These are phyloP conservation scores for Cordyceps cicadae DNA, from an alignment of 2,329 filamentous ascomycete genomes.

Conservation along the genomic window DNA sequence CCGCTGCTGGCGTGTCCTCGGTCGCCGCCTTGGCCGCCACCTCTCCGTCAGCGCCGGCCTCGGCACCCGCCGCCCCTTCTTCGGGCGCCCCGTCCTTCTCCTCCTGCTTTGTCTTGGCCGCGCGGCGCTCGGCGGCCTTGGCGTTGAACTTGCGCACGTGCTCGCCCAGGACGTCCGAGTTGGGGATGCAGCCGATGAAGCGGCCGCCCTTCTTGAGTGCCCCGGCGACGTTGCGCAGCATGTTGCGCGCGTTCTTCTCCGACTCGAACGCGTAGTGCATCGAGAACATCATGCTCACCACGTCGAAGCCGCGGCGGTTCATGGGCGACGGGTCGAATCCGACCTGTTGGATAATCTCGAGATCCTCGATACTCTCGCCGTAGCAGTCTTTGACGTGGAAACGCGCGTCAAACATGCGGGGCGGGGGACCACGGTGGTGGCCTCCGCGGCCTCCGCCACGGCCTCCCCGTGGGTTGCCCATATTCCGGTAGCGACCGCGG, in stretches of 20 bases:
- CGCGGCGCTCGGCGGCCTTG: slow-evolving; percentile 31
- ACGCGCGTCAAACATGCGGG: slow-evolving; percentile 69
- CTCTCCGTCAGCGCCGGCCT: slow-evolving; percentile 5
- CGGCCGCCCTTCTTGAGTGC: slow-evolving; percentile 87
- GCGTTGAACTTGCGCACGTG: slow-evolving; percentile 72
- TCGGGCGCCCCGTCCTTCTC: background rate
- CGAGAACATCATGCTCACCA: slow-evolving; percentile 98
- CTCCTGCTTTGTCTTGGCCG: slow-evolving; percentile 29
- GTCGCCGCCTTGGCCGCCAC: slow-evolving; percentile 16
- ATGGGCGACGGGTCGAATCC: slow-evolving; percentile 74
- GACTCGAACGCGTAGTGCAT: slow-evolving; percentile 98
- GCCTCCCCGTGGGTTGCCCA: slow-evolving; percentile 50
- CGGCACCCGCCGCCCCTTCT: slow-evolving; percentile 14
- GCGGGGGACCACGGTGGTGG: slow-evolving; percentile 33
- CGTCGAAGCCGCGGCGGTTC: slow-evolving; percentile 78
- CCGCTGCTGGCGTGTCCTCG: slow-evolving; percentile 9
- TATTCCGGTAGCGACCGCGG: slow-evolving; percentile 68
- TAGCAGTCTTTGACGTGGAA: slow-evolving; percentile 93
- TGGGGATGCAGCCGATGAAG: slow-evolving; percentile 94
- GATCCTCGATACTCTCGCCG: slow-evolving; percentile 69
- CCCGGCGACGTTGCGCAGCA: slow-evolving; percentile 88
- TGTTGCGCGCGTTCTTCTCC: slow-evolving; percentile 79
- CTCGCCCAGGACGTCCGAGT: slow-evolving; percentile 79
- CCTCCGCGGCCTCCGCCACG: slow-evolving; percentile 41
- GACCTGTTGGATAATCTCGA: slow-evolving; percentile 75